These are phyloP conservation scores for Eucalyptus marginata DNA, from an alignment of 345 rosid species.

Conservation along the genomic window DNA sequence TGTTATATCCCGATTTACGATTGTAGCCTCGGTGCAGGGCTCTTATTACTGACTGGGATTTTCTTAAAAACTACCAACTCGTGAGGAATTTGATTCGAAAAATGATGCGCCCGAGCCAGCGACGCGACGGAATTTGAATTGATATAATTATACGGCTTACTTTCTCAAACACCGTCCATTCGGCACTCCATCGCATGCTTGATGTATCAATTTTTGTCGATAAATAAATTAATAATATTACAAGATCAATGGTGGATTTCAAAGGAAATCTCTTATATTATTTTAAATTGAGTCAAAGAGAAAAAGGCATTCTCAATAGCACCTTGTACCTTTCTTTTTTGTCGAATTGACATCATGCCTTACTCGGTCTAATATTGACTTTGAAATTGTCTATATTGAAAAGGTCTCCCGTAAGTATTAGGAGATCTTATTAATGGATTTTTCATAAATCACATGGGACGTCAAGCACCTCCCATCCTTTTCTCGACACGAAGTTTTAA, in stretches of 20 bases:
- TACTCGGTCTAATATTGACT: neutral
- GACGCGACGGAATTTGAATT: neutral
- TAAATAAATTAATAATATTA: neutral
- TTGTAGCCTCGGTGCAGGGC: neutral
- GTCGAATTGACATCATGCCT: neutral
- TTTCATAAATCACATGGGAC: neutral
- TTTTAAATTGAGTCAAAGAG: neutral
- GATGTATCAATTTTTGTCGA: fast-evolving
- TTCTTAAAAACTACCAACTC: neutral
- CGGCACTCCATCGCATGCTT: neutral
- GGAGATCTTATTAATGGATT: neutral
- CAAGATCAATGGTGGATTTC: fast-evolving
- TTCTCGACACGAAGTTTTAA: neutral
- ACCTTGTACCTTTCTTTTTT: fast-evolving
- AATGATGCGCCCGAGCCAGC: neutral
- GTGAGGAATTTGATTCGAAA: neutral
- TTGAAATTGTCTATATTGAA: neutral
- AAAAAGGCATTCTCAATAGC: neutral
- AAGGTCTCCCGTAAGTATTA: fast-evolving
- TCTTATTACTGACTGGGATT: neutral
- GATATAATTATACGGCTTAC: neutral
- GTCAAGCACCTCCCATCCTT: neutral
- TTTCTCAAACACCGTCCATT: neutral
- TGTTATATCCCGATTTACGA: neutral
- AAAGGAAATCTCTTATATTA: neutral